Evolutionary conservation across 495 filamentous ascomycete species (phyloP).

Genomic region (Daldinia bambusicola): DNA sequence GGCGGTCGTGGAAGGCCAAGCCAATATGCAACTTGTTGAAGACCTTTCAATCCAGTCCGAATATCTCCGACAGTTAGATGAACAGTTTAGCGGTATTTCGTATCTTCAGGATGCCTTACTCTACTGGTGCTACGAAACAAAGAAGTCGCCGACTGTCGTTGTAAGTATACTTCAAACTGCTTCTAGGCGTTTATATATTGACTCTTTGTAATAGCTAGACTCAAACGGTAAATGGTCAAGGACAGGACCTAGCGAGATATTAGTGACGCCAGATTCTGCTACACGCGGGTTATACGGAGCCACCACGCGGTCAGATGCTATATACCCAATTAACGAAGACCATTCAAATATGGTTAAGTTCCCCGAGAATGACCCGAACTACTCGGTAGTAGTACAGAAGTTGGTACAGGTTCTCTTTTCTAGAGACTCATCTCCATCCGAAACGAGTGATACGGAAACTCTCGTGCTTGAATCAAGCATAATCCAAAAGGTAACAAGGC

Average conservation of each 20-base stretch:
- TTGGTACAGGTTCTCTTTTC: conserved; percentile 7
- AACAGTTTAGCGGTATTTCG: conserved; percentile 22
- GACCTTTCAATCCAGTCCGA: conserved; percentile 20
- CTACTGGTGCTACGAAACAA: conserved; percentile 40
- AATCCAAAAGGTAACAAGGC: background rate
- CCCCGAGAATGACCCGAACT: conserved; percentile 7
- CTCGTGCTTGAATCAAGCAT: background rate
- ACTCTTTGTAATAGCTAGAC: conserved; percentile 19
- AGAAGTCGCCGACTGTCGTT: conserved; percentile 21
- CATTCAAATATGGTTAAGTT: conserved; percentile 43
- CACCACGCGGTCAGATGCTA: background rate
- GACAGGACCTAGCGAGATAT: conserved; percentile 21
- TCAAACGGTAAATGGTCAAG: conserved; percentile 15
- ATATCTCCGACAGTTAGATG: conserved; percentile 30
- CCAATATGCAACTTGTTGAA: conserved; percentile 25
- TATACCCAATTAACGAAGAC: conserved; percentile 34
- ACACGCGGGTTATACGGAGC: conserved; percentile 25
- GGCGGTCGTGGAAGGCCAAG: conserved; percentile 40
- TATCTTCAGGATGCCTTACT: conserved; percentile 1
- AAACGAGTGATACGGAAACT: background rate
- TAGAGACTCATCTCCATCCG: background rate
- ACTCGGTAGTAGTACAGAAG: background rate
- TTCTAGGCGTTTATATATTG: background rate
- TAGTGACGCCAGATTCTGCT: conserved; percentile 36
- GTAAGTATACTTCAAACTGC: background rate